phyloP scores from a whole-genome alignment of 306 rosid genomes.

The Aeschynomene evenia region DNA sequence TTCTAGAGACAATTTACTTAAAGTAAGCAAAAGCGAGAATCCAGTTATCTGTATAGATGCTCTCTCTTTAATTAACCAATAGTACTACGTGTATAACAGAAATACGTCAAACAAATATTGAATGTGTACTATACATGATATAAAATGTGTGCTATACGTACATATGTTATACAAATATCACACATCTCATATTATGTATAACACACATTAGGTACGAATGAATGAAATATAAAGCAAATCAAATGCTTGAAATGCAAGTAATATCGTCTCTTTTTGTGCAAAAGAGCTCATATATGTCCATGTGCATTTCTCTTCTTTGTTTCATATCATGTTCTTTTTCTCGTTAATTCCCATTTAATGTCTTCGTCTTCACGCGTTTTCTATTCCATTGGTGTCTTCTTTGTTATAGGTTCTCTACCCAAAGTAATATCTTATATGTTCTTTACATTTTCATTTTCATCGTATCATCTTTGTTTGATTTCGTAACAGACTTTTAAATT shows the following conservation, averaged over 20 bases:
- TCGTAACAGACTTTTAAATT: no score
- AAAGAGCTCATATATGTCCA: conserved; percentile 14
- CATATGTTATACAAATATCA: no score
- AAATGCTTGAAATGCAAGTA: conserved; percentile 67
- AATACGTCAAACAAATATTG: no score
- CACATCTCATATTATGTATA: no score
- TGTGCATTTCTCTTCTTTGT: conserved; percentile 32
- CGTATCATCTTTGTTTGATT: no score
- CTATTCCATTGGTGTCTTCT: conserved; percentile 8
- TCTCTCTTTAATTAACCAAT: conserved; percentile 23
- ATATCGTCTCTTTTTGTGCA: conserved; percentile 32
- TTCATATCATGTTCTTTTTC: conserved; percentile 32
- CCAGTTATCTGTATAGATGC: conserved; percentile 36
- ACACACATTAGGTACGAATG: no score
- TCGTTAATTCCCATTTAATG: conserved; percentile 18
- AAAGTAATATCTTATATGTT: not conserved
- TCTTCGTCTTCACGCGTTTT: conserved; percentile 33
- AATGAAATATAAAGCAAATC: conserved; percentile 36
- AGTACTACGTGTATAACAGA: no score
- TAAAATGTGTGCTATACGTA: no score
- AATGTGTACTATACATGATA: no score
- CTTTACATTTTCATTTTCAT: no score
- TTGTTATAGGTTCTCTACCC: conserved; percentile 3
- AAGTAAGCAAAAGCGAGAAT: conserved; percentile 31
- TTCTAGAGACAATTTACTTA: not conserved